Base-by-base conservation (phyloP, 1,284 basidiomycete genomes). In the Sanghuangporus sanghuang region DNA sequence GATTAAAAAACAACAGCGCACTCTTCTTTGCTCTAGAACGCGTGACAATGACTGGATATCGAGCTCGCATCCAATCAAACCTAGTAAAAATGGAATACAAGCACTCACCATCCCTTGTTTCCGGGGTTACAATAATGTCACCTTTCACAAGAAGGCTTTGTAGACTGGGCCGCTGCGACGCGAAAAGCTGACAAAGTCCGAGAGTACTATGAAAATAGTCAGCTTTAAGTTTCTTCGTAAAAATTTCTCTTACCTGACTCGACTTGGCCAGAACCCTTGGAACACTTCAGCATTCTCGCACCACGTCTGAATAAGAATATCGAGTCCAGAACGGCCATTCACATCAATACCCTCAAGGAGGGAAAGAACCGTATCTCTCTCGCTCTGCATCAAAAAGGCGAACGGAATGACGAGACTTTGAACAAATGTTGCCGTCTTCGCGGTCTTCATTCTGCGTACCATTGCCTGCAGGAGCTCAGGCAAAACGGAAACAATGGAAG, bases 351-450 rank as follows among this genome's bases (percentile, higher is more conserved):
- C 78, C 68, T 93, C 89, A 39, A 97, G 81, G 32, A 96, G 80
- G 16, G 82, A 77, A 21, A 97, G 78, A 1, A 94, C 87, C 0
- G 85, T 86, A 68, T 92, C 87, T 36, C 85, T 85, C 72, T 96
- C 89, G 67, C 88, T 87, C 68, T 93, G 87, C 69, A 98, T 87
- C 27, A 99, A 80, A 78, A 95, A 98, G 0, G 95, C 93, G 72
- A 98, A 93, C 0, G 96, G 97, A 36, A 98, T 80, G 62, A 97
- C 84, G 36, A 99, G 81, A 69, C 90, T 93, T 87, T 93, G 94
- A 18, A 90, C 79, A 79, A 97, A 97, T 2, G 89, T 92, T 0
- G 93, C 89, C 0, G 95, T 95, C 75, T 91, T 86, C 0, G 95
- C 95, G 0, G 82, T 87, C 2, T 81, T 79, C 80, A 99, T 90